Conservation (phyloP, 768 basidiomycete species). For the Amanita fuliginea region DNA sequence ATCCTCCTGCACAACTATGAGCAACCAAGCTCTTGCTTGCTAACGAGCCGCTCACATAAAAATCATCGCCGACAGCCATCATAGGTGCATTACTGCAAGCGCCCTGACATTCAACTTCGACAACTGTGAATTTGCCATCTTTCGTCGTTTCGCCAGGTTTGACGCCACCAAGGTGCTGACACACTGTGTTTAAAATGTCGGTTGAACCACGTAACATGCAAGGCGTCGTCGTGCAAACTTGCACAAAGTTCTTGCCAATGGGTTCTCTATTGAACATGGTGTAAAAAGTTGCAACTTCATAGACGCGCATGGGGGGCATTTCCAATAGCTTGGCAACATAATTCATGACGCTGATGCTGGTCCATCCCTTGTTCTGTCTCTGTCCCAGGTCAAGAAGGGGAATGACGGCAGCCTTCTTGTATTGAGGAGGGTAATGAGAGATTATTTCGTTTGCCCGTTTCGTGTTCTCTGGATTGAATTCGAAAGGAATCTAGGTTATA, state of each 20-base stretch:
- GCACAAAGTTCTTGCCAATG: conserved; percentile 88
- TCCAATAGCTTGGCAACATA: conserved; percentile 89
- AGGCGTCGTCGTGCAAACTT: conserved; percentile 98
- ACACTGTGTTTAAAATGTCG: conserved; percentile 78
- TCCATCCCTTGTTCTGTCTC: conserved; percentile 97
- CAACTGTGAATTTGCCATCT: conserved; percentile 93
- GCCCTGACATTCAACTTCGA: conserved; percentile 98
- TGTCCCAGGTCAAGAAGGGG: conserved; percentile 94
- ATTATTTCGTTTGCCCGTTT: conserved; percentile 86
- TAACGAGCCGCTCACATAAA: conserved; percentile 55
- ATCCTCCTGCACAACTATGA: conserved; percentile 52
- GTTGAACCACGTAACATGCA: conserved; percentile 94
- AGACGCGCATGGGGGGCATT: conserved; percentile 97
- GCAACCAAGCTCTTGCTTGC: conserved; percentile 1
- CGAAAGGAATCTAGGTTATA: conserved; percentile 69
- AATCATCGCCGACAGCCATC: conserved; percentile 94
- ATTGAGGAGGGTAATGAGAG: conserved; percentile 88
- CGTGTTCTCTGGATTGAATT: conserved; percentile 71
- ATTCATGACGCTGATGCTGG: conserved; percentile 98
- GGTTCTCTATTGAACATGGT: conserved; percentile 99
- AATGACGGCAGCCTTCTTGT: conserved; percentile 98
- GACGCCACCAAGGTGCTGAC: conserved; percentile 72
- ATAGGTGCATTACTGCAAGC: conserved; percentile 98
- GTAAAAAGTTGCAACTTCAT: conserved; percentile 99
- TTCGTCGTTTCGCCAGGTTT: conserved; percentile 87